These are phyloP conservation scores for Hanseniaspora lindneri DNA, from an alignment of 805 yeast species.

Conservation along the genomic window DNA sequence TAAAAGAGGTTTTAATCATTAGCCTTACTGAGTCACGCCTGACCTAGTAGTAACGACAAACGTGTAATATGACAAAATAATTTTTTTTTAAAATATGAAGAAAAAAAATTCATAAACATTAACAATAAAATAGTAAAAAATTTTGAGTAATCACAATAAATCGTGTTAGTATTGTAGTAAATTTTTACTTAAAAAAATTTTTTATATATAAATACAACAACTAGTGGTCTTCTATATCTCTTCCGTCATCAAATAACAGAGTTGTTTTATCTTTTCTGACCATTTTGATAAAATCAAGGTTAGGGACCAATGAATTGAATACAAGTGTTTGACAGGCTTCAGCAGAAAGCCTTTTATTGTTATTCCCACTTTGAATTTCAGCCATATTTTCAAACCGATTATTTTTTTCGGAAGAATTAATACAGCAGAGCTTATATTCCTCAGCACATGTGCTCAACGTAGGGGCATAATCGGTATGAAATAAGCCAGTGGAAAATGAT, in stretches of 20 bases:
- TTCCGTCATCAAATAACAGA: slow-evolving; percentile 7
- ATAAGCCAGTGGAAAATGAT: slow-evolving; percentile 1
- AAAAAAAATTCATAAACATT: too few relatives aligned
- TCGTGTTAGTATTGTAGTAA: too few relatives aligned
- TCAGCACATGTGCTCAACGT: background rate
- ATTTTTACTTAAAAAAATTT: background rate
- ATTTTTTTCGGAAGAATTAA: too few relatives aligned
- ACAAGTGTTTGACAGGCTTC: too few relatives aligned
- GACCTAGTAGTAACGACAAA: too few relatives aligned
- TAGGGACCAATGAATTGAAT: slow-evolving; percentile 3
- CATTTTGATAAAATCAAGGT: background rate
- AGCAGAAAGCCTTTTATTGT: background rate
- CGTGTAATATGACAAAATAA: too few relatives aligned
- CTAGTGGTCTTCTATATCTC: slow-evolving; percentile 2
- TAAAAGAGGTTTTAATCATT: too few relatives aligned
- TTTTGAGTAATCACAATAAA: slow-evolving; percentile 15
- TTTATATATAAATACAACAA: background rate
- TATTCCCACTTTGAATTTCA: background rate
- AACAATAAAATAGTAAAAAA: too few relatives aligned
- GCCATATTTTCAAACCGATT: background rate
- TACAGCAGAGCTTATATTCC: background rate
- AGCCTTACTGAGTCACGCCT: too few relatives aligned
- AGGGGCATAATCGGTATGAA: background rate
- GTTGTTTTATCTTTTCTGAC: slow-evolving; percentile 5
- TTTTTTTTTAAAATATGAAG: too few relatives aligned